These are phyloP conservation scores for Yamadazyma spencermartinsiae DNA, from an alignment of 1,139 yeast species.

Conservation along the genomic window DNA sequence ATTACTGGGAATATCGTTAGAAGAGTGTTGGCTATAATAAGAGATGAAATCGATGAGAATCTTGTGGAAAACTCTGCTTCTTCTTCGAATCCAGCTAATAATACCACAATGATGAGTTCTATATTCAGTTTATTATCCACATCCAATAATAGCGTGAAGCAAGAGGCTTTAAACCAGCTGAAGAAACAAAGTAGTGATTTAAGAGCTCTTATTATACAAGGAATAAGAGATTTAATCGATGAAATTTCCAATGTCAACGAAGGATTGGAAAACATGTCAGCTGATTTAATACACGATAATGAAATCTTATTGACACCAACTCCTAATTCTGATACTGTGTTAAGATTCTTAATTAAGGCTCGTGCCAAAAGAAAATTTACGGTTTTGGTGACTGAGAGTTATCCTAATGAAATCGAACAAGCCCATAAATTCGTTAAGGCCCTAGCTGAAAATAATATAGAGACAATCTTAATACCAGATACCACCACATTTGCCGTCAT, in stretches of 20 bases:
- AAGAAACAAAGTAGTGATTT: slow-evolving; percentile 59
- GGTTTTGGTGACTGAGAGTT: slow-evolving; percentile 88
- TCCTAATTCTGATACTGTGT: slow-evolving; percentile 86
- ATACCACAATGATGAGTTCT: slow-evolving; percentile 65
- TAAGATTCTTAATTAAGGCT: slow-evolving; percentile 84
- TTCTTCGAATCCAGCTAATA: slow-evolving; percentile 22
- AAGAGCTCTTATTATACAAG: slow-evolving; percentile 88
- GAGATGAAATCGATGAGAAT: slow-evolving; percentile 80
- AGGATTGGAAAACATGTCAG: slow-evolving; percentile 85
- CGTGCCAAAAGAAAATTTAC: slow-evolving; percentile 88
- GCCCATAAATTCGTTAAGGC: slow-evolving; percentile 81
- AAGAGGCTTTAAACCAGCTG: slow-evolving; percentile 29
- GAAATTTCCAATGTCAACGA: slow-evolving; percentile 90
- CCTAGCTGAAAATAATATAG: slow-evolving; percentile 83
- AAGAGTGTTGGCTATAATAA: slow-evolving; percentile 79
- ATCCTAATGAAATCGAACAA: slow-evolving; percentile 76
- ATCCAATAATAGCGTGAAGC: slow-evolving; percentile 33
- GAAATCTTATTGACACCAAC: slow-evolving; percentile 92
- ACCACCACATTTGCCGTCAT: slow-evolving; percentile 91
- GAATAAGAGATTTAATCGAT: slow-evolving; percentile 88
- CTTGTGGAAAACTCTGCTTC: slow-evolving; percentile 15
- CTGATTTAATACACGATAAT: slow-evolving; percentile 92
- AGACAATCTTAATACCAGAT: slow-evolving; percentile 90
- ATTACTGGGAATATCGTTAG: slow-evolving; percentile 90
- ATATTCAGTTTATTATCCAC: slow-evolving; percentile 88